Base-by-base conservation (phyloP, 2,329 filamentous ascomycete genomes). In the Magnaporthiopsis incrustans region DNA sequence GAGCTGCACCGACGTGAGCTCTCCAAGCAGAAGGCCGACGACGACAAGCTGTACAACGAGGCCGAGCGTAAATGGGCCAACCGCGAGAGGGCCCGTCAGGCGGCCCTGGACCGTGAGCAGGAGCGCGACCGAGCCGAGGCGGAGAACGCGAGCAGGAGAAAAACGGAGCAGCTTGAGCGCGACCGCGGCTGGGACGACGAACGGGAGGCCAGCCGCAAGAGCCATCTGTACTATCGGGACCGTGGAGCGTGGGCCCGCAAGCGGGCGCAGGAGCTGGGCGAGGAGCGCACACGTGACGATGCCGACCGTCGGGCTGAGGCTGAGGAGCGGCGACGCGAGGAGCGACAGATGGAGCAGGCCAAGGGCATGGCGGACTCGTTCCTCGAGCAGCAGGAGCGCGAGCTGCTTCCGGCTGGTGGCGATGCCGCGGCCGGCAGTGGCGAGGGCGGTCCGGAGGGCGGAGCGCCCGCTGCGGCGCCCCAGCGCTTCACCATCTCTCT, bases 401-500 rank as follows among this genome's bases (percentile, higher is more conserved):
- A 96, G 71, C 82, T 96, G 74, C 22, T 53, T 11, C 44, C 44
- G 18, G 44, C 44, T 10, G 44, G 44, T 11, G 35, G 14, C 14
- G 44, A n/a, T 10, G 7, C 27, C 14, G 25, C 12, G 27, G n/a
- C 75, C 64, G 63, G 71, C 67, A 67, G 69, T 71, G 8, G 77
- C 74, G 1, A 70, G 75, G 32, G 73, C 75, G 2, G 69, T 76
- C 63, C 38, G 59, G 57, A 25, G 60, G 35, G n/a, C 25, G 22
- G 59, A 14, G 56, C 32, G 44, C 57, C 32, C 12, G 38, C 50
- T 12, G 73, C 79, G 12, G 83, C 85, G 64, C 91, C 90, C 4
- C 88, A 91, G 71, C 88, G 89, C 30, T 96, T 98, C 84, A 98
- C 97, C 75, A 84, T 98, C 65, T 97, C 92, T 1, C 88, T 98